These are phyloP conservation scores for Zoysia matrella DNA, from an alignment of 202 grass and related monocot species.

Conservation along the genomic window DNA sequence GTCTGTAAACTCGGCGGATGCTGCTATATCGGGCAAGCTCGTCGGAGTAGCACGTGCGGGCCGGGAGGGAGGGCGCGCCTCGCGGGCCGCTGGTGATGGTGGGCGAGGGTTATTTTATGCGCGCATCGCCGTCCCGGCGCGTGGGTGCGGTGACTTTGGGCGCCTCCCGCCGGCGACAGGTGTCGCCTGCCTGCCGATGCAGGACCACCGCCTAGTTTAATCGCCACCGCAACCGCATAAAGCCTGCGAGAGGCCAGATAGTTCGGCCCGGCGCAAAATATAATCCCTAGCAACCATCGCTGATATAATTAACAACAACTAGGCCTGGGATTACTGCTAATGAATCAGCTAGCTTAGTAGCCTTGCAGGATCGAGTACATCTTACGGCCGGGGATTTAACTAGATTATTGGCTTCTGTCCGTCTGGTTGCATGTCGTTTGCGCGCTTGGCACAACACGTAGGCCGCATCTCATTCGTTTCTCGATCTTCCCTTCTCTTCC, in stretches of 20 bases:
- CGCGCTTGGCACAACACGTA: conserved; percentile 18
- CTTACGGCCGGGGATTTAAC: conserved; percentile 18
- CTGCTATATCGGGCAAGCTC: too few species aligned
- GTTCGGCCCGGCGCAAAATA: background rate
- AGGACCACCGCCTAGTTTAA: background rate
- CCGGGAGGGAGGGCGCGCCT: too few species aligned
- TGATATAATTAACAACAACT: too few species aligned
- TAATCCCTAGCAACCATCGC: too few species aligned
- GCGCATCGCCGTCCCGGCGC: conserved; percentile 39
- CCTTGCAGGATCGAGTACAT: conserved; percentile 31
- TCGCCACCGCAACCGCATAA: conserved; percentile 7
- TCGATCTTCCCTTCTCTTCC: too few species aligned
- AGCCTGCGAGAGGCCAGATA: conserved; percentile 40
- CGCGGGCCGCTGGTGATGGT: background rate
- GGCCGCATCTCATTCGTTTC: conserved; percentile 28
- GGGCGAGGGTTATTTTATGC: conserved; percentile 47
- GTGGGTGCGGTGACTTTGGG: too few species aligned
- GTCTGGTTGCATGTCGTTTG: conserved; percentile 35
- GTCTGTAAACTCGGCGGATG: too few species aligned
- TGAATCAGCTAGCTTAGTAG: too few species aligned
- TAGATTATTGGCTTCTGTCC: background rate
- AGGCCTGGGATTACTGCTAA: too few species aligned
- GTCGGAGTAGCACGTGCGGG: too few species aligned
- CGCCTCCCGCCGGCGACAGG: too few species aligned
- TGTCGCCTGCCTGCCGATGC: too few species aligned